Conservation (phyloP, 1,284 basidiomycete genomes). For the Irpex sp. region DNA sequence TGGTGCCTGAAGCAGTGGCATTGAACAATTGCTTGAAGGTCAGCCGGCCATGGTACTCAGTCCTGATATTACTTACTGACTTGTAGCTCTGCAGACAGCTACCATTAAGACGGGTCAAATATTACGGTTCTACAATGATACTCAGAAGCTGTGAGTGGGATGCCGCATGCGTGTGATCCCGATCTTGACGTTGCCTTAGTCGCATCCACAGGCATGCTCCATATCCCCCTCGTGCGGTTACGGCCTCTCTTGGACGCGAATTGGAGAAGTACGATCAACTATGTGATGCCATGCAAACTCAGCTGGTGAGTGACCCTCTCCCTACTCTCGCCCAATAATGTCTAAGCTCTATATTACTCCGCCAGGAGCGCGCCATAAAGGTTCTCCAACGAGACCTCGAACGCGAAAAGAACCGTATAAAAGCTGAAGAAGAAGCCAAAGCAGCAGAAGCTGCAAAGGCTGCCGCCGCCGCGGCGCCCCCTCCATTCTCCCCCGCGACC, state of each 20-base stretch:
- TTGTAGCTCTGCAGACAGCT: conserved; percentile 40
- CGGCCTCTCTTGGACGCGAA: conserved; percentile 59
- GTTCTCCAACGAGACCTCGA: conserved; percentile 62
- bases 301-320: conserved; percentile 42
- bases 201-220: conserved; percentile 52
- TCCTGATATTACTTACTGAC: neutral
- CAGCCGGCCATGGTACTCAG: conserved; percentile 8
- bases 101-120: conserved; percentile 64
- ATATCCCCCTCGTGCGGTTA: conserved; percentile 59
- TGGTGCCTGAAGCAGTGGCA: conserved; percentile 59
- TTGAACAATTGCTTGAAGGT: conserved; percentile 55
- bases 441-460: conserved; percentile 19
- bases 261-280: conserved; percentile 72
- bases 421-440: conserved; percentile 31
- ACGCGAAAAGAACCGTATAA: conserved; percentile 54
- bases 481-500: conserved; percentile 15
- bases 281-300: conserved; percentile 67
- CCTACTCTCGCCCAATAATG: neutral
- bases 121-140: conserved; percentile 60
- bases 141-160: conserved; percentile 46
- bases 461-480: conserved; percentile 7
- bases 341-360: neutral
- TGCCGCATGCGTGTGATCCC: neutral
- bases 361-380: conserved; percentile 60
- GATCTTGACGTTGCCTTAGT: conserved; percentile 26